phyloP scores from a whole-genome alignment of 306 rosid species.

The Corylus americana region DNA sequence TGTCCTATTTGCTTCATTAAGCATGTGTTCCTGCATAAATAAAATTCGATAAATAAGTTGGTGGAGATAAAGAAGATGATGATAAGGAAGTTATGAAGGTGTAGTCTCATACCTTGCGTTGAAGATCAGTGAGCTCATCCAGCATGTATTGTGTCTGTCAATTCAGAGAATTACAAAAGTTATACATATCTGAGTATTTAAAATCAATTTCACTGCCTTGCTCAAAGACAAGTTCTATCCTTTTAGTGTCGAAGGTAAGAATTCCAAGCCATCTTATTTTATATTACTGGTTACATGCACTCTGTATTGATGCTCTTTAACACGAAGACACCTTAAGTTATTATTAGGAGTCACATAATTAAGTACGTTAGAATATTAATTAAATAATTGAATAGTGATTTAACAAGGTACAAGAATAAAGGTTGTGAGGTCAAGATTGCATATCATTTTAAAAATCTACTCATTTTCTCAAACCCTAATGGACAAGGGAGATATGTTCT shows the following conservation, averaged over 20 bases:
- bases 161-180: not conserved
- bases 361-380: too few relatives aligned
- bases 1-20: slow-evolving; percentile 72
- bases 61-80: not conserved
- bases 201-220: not conserved
- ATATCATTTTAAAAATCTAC: not conserved
- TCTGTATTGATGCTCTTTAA: too few relatives aligned
- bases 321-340: too few relatives aligned
- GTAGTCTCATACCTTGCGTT: slow-evolving; percentile 60
- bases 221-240: not conserved
- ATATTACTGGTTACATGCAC: not conserved
- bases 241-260: not conserved
- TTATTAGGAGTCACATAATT: too few relatives aligned
- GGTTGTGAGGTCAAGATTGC: too few relatives aligned
- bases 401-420: too few relatives aligned
- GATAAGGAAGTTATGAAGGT: not conserved
- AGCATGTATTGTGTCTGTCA: slow-evolving; percentile 84
- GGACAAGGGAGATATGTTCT: not conserved
- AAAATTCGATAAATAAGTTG: not conserved
- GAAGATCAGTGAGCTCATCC: slow-evolving; percentile 90
- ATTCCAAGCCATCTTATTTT: not conserved
- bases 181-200: not conserved
- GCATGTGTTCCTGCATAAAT: slow-evolving; percentile 66
- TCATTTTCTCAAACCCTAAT: not conserved
- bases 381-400: too few relatives aligned